A percentile compares a stretch with the other conserved stretches of the same genome.
Conservation (phyloP, 352 stramenopile species). For the Aphanomyces astaci region DNA sequence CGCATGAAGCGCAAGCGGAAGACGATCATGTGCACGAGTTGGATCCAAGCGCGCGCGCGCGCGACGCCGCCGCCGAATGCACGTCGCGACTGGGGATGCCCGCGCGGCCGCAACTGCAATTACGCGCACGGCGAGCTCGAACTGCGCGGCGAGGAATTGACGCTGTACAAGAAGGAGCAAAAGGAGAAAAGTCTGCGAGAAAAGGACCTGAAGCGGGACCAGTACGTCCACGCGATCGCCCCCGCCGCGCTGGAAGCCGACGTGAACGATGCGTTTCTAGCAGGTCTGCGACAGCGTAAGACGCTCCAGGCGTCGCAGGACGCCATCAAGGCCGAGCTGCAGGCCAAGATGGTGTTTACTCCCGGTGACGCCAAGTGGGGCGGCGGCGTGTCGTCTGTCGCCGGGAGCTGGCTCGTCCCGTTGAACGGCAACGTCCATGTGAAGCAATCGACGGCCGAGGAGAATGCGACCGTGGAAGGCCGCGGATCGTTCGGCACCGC, state of each 20-base stretch:
- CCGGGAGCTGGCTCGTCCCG: slow-evolving; percentile 42
- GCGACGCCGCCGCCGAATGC: slow-evolving; percentile 35
- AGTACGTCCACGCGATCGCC: slow-evolving; percentile 52
- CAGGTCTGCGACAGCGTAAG: slow-evolving; percentile 47
- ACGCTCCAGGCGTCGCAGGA: slow-evolving; percentile 24
- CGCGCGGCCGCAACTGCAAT: slow-evolving; percentile 67
- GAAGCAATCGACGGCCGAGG: slow-evolving; percentile 20
- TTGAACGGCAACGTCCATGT: slow-evolving; percentile 36
- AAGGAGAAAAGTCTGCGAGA: slow-evolving; percentile 41
- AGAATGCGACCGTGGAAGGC: slow-evolving; percentile 35
- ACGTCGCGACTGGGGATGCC: slow-evolving; percentile 74
- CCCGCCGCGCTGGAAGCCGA: slow-evolving; percentile 44
- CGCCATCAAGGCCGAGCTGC: slow-evolving; percentile 1
- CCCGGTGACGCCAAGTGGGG: slow-evolving; percentile 3
- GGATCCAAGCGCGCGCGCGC: slow-evolving; percentile 53
- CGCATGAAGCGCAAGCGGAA: slow-evolving; percentile 82
- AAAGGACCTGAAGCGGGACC: slow-evolving; percentile 56
- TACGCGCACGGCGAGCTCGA: slow-evolving; percentile 80
- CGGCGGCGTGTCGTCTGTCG: slow-evolving; percentile 18
- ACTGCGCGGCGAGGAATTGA: slow-evolving; percentile 50
- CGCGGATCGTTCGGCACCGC: slow-evolving; percentile 72
- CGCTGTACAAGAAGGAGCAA: slow-evolving; percentile 62
- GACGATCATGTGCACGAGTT: slow-evolving; percentile 65
- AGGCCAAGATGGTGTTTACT: slow-evolving; percentile 15
- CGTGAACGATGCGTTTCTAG: slow-evolving; percentile 59